phyloP scores from a whole-genome alignment of 208 protist genomes.

The Leishmania major region DNA sequence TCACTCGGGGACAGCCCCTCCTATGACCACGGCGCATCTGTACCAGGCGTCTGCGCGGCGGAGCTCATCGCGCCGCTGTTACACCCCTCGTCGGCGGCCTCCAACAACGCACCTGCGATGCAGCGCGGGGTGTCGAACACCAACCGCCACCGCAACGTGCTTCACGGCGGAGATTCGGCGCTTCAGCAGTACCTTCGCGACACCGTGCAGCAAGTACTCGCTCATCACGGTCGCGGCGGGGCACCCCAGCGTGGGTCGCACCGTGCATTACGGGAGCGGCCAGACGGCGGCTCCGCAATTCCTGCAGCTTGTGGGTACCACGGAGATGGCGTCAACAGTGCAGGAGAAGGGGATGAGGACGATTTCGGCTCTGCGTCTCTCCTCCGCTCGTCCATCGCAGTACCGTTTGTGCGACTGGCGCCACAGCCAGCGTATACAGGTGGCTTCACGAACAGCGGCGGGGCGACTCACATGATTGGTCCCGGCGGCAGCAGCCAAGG shows the following conservation, averaged over 20 bases:
- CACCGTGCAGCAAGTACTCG: constrained; percentile 29
- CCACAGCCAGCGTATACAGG: not conserved
- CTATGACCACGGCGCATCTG: not conserved
- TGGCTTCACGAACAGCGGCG: not conserved
- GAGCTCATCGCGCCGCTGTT: constrained; percentile 15
- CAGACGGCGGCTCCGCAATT: not conserved
- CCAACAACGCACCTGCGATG: not conserved
- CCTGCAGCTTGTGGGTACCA: not conserved
- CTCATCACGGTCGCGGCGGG: not conserved
- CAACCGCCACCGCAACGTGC: not conserved
- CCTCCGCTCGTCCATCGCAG: constrained; percentile 17
- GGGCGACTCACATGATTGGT: not conserved
- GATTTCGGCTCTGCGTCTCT: constrained; percentile 31
- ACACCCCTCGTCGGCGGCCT: not conserved
- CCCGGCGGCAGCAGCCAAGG: not conserved
- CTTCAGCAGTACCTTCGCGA: constrained; percentile 32
- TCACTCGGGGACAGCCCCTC: not conserved
- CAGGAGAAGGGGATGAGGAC: constrained; percentile 8
- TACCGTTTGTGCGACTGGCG: constrained; percentile 1
- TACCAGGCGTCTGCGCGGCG: constrained; percentile 11
- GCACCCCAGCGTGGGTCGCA: not conserved
- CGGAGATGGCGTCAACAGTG: not conserved
- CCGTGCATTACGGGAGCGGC: not conserved
- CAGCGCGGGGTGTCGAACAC: not conserved
- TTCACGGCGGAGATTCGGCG: constrained; percentile 3